Evolutionary conservation across 441 rosid genomes (phyloP).

Genomic region (Erysimum cheiri): DNA sequence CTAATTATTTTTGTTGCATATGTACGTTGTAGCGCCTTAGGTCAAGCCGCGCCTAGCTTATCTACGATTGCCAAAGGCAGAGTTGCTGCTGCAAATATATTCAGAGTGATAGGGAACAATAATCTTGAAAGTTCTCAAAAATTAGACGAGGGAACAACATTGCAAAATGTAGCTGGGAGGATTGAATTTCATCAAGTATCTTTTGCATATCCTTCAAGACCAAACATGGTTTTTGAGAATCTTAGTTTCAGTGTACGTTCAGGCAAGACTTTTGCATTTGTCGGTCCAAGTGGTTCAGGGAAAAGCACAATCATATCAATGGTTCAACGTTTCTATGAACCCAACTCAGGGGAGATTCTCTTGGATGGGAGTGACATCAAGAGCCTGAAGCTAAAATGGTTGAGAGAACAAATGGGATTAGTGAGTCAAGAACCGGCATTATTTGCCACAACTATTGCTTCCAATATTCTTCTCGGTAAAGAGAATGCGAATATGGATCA

Average conservation of each 20-base stretch:
- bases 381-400: constrained; percentile 66
- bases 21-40: constrained; percentile 63
- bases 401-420: constrained; percentile 85
- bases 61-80: constrained; percentile 80
- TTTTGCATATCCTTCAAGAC: constrained; percentile 76
- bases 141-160: constrained; percentile 44
- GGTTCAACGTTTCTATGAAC: constrained; percentile 88
- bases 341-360: constrained; percentile 67
- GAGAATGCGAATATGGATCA: constrained; percentile 61
- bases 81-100: constrained; percentile 72
- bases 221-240: constrained; percentile 62
- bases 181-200: constrained; percentile 65
- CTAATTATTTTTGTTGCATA: constrained; percentile 25
- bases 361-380: constrained; percentile 72
- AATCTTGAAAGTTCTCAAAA: constrained; percentile 42
- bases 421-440: constrained; percentile 88
- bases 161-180: constrained; percentile 57
- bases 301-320: constrained; percentile 85
- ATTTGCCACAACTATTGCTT: constrained; percentile 71
- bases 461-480: constrained; percentile 70
- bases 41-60: constrained; percentile 85
- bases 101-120: constrained; percentile 54
- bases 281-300: constrained; percentile 92
- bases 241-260: constrained; percentile 65
- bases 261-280: constrained; percentile 71